These are phyloP conservation scores for Adansonia gregorii DNA, from an alignment of 441 rosid genomes.

Conservation along the genomic window DNA sequence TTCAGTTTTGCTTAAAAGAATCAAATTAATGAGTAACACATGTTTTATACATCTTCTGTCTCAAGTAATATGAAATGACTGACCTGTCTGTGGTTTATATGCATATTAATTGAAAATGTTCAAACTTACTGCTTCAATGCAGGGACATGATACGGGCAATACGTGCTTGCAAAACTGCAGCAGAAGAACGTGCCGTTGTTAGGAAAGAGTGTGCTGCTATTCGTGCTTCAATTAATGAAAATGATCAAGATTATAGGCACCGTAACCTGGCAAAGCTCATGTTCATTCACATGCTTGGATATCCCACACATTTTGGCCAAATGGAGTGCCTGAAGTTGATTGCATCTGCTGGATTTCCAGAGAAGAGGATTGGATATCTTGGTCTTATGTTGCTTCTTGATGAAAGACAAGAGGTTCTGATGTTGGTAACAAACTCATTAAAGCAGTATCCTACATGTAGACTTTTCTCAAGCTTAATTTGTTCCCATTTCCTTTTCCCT, in stretches of 20 bases:
- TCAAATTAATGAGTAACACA: background rate
- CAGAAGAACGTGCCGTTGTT: conserved; percentile 96
- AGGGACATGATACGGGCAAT: conserved; percentile 99
- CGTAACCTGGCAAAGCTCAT: conserved; percentile 97
- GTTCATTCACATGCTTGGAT: conserved; percentile 99
- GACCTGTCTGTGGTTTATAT: background rate
- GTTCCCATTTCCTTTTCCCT: background rate
- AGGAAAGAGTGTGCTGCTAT: conserved; percentile 98
- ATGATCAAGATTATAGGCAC: conserved; percentile 88
- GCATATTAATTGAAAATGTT: background rate
- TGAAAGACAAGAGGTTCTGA: conserved; percentile 98
- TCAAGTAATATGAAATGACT: background rate
- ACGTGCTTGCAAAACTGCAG: conserved; percentile 98
- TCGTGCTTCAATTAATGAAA: conserved; percentile 83
- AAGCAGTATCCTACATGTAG: conserved; percentile 84
- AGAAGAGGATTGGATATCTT: conserved; percentile 98
- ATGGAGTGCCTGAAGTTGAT: conserved; percentile 98
- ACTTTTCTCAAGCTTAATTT: conserved; percentile 19
- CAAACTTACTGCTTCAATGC: conserved; percentile 34
- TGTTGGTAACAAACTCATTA: conserved; percentile 98
- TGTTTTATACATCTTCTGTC: background rate
- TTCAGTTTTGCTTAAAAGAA: background rate
- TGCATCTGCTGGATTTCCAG: conserved; percentile 95
- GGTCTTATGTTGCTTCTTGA: conserved; percentile 98
- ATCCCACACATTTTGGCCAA: conserved; percentile 99